Conservation (phyloP, 2,329 filamentous ascomycete species). For the Colletotrichum sansevieriae region DNA sequence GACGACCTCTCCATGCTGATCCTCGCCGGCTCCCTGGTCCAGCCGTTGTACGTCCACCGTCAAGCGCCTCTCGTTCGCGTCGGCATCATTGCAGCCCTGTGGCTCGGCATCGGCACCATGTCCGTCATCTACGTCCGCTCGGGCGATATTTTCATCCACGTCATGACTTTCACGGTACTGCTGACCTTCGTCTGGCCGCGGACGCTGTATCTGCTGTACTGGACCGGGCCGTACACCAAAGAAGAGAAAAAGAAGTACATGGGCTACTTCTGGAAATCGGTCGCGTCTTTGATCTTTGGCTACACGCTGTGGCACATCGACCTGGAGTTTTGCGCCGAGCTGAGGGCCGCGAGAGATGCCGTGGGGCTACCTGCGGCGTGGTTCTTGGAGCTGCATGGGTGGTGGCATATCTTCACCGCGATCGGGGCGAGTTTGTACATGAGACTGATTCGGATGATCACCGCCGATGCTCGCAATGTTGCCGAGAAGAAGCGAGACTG, state of each 20-base stretch:
- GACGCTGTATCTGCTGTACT: slow-evolving; percentile 52
- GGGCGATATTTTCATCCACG: slow-evolving; percentile 59
- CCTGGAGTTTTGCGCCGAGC: slow-evolving; percentile 62
- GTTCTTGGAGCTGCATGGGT: slow-evolving; percentile 70
- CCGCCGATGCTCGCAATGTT: background rate
- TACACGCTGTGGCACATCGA: slow-evolving; percentile 71
- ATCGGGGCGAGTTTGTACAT: slow-evolving; percentile 62
- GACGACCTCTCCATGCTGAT: slow-evolving; percentile 73
- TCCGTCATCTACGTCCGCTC: slow-evolving; percentile 58
- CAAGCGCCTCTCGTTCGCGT: slow-evolving; percentile 52
- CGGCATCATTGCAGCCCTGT: slow-evolving; percentile 54
- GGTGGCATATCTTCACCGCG: slow-evolving; percentile 74
- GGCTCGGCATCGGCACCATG: slow-evolving; percentile 56
- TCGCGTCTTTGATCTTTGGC: slow-evolving; percentile 55
- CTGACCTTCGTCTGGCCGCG: slow-evolving; percentile 51
- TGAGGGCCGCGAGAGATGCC: slow-evolving; percentile 58
- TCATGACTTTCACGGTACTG: slow-evolving; percentile 52
- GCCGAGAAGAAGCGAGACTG: slow-evolving; percentile 16
- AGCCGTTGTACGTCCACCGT: slow-evolving; percentile 60
- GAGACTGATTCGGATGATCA: slow-evolving; percentile 45
- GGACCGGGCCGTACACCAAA: slow-evolving; percentile 47
- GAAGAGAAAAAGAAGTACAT: slow-evolving; percentile 45
- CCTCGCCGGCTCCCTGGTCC: slow-evolving; percentile 64
- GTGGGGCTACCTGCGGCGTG: slow-evolving; percentile 69
- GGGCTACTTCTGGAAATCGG: slow-evolving; percentile 47